Base-by-base conservation (phyloP, 23 red algal genomes). In the Gracilaria domingensis region DNA sequence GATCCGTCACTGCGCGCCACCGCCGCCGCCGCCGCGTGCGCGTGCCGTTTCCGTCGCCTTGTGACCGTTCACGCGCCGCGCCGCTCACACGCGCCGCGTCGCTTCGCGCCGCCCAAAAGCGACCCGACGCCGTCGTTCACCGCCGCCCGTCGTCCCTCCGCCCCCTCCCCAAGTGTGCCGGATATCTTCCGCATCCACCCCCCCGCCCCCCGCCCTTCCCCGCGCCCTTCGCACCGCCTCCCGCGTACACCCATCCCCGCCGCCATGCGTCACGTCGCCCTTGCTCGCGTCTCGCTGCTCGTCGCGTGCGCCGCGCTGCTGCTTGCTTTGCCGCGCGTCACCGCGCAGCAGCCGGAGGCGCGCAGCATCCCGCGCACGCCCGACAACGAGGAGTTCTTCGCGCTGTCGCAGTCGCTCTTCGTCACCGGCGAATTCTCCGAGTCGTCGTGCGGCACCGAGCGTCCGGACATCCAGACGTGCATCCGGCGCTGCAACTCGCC, bases 151-250 rank as follows among this genome's bases (percentile, higher is more conserved):
- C 24, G 13, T 1, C 62, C n/a, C 62, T 16, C 24, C 0, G 16
- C n/a, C 77, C 29, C 18, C 77, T 32, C 21, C 42, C 42, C 42
- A 11, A 45, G 5, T 47, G 80, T 69, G 59, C 81, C 65, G 40
- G 65, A 65, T 17, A 65, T 85, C 81, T 51, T 85, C 81, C 65
- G 59, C 81, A 85, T 69, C 58, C 40, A 9, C 29, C 80, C 25
- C 17, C 14, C 34, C 39, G 32, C 60, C 55, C 60, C 65, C 12
- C 35, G 21, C 24, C 6, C 26, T 25, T 40, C 17, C 29, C n/a
- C 12, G 5, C 25, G 16, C 8, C 54, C 2, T 71, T 26, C 35
- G 12, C 59, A 25, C 23, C 34, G 26, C 38, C 37, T 33, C n/a
- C n/a, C n/a, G n/a, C n/a, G n/a, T n/a, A n/a, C n/a, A n/a, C n/a